These are phyloP conservation scores for Eragrostis nindensis DNA, from an alignment of 176 grass and related monocot genomes.

Conservation along the genomic window DNA sequence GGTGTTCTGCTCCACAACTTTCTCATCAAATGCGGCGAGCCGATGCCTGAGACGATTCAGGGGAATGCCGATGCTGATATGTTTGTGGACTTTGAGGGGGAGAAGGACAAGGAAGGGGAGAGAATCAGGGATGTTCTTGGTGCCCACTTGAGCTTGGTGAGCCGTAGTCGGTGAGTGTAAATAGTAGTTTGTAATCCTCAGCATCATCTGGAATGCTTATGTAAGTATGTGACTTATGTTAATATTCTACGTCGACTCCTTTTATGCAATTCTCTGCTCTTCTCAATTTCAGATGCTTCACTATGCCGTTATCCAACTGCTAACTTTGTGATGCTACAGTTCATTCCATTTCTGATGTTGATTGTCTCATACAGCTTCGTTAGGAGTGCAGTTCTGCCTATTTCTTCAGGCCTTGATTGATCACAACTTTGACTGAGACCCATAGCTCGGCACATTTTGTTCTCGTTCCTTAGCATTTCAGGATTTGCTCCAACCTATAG, in stretches of 20 bases:
- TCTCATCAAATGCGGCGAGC: conserved; percentile 66
- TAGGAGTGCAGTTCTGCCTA: background rate
- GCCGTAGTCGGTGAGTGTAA: conserved; percentile 39
- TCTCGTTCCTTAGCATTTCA: conserved; percentile 1
- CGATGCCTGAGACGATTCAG: conserved; percentile 36
- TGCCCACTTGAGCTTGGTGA: conserved; percentile 65
- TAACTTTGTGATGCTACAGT: background rate
- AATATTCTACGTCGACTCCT: conserved; percentile 23
- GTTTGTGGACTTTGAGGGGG: conserved; percentile 67
- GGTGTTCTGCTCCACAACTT: conserved; percentile 90
- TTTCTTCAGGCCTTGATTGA: background rate
- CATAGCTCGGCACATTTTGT: background rate
- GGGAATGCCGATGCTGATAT: conserved; percentile 9
- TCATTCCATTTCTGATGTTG: background rate
- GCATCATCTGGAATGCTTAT: conserved; percentile 34
- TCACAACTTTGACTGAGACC: background rate
- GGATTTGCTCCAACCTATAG: background rate
- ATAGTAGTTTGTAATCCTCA: conserved; percentile 4
- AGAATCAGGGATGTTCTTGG: conserved; percentile 84
- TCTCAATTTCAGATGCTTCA: background rate
- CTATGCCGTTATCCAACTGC: background rate
- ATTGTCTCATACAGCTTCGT: background rate
- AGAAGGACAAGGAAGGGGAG: conserved; percentile 71
- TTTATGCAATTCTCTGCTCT: conserved; percentile 13
- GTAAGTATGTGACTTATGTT: conserved; percentile 29